These are phyloP conservation scores for Epichloe baconii DNA, from an alignment of 2,329 filamentous ascomycete genomes.

Conservation along the genomic window DNA sequence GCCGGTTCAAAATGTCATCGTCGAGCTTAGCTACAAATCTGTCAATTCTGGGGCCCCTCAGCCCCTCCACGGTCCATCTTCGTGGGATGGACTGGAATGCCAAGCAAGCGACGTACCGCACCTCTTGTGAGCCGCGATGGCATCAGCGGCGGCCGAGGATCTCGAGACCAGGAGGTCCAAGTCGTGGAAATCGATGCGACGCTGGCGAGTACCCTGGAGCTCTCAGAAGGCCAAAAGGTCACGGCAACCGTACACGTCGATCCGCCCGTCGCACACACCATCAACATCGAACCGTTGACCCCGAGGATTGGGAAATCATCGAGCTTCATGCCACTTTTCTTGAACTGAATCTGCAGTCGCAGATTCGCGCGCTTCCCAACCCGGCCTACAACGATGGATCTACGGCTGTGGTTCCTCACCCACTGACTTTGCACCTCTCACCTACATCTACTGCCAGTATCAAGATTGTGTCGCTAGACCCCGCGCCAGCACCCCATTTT, in stretches of 20 bases:
- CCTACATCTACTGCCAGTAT: conserved; percentile 94
- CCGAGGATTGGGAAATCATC: conserved; percentile 98
- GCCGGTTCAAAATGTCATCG: conserved; percentile 90
- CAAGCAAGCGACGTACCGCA: conserved; percentile 71
- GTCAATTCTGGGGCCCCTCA: conserved; percentile 32
- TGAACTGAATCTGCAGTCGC: conserved; percentile 82
- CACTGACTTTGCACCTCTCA: conserved; percentile 82
- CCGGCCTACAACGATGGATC: conserved; percentile 48
- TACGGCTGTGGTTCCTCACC: conserved; percentile 49
- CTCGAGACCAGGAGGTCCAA: conserved; percentile 61
- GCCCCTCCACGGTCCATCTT: conserved; percentile 58
- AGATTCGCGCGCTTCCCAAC: conserved; percentile 88
- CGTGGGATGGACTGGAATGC: conserved; percentile 95
- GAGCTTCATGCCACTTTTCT: conserved; percentile 93
- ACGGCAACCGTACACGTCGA: conserved; percentile 65
- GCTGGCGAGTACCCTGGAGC: conserved; percentile 62
- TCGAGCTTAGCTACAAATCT: conserved; percentile 68
- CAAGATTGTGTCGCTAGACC: conserved; percentile 69
- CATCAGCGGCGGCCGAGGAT: conserved; percentile 44
- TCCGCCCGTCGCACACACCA: conserved; percentile 79
- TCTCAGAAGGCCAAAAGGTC: conserved; percentile 73
- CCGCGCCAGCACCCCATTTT: conserved; percentile 50
- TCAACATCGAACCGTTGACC: conserved; percentile 93
- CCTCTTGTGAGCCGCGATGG: conserved; percentile 65
- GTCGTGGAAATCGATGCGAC: conserved; percentile 80